Evolutionary conservation across 2,329 filamentous ascomycete genomes (phyloP), one percentile per base, ranked within the genome.

Genomic region (Penicillium sp.): DNA sequence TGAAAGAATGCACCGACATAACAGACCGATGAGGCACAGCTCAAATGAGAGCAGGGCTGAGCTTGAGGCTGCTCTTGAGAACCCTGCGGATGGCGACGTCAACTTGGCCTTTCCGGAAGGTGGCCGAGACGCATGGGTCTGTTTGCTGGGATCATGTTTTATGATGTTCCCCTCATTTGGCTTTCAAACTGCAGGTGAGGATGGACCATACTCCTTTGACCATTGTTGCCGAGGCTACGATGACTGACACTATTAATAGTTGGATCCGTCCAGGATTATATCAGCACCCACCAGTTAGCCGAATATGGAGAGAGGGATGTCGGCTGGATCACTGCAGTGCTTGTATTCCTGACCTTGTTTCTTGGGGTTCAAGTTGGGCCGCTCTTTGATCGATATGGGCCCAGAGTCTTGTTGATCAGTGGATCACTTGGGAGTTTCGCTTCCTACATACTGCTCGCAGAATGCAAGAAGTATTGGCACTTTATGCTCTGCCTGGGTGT

Each of bases 241-340:
- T 7, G 35, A 40, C n/a, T 47, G 2, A 42, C 40, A 13, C 10
- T 5, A 13, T 17, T 67, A 2, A 9, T 67, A 58, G 75, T 82
- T 7, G 80, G 80, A n/a, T 76, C 79, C 0, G 66, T 82, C 0
- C 80, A 82, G 60, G 73, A 80, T 43, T 80, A 82, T 49, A 73
- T 81, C 27, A 73, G 73, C 35, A 69, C 68, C 3, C 71, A 82
- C 54, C 80, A 82, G 62, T 71, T 83, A 1, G 66, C 71, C 0
- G 58, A 64, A 8, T 80, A 80, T 59, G 73, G 73, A 4, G 68
- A 77, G 4, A 68, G 77, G 4, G 75, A 82, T 41, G 73, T 83
- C 0, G 80, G 80, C 21, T 83, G 80, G 80, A 82, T 82, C 52
- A 75, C 77, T 0, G 78, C 79, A 1, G 60, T 81, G 4, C 77